Evolutionary conservation across 1,284 basidiomycete species (phyloP).

Genomic region (Mycena citricolor): DNA sequence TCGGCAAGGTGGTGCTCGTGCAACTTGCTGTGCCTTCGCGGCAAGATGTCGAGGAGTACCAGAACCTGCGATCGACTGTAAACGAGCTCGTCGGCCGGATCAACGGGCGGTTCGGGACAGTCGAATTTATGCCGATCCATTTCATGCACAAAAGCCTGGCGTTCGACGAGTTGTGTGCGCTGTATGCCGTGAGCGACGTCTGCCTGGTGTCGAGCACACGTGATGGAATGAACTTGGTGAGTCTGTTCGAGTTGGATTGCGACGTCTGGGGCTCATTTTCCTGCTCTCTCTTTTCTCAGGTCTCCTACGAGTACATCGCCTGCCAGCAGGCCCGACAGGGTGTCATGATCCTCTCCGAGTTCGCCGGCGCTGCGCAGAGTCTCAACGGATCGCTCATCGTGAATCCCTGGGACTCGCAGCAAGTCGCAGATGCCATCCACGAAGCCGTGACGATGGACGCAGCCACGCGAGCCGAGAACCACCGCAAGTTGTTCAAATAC

Average conservation of each 20-base stretch:
- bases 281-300: too few relatives aligned
- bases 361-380: conserved; percentile 96
- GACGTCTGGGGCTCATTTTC: too few relatives aligned
- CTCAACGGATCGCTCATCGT: conserved; percentile 92
- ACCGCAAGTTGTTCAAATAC: conserved; percentile 94
- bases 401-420: conserved; percentile 95
- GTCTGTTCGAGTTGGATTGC: too few relatives aligned
- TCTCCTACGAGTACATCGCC: conserved; percentile 99
- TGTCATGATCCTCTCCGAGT: conserved; percentile 97
- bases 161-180: conserved; percentile 94
- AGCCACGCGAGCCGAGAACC: conserved; percentile 83
- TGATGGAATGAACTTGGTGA: conserved; percentile 98
- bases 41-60: conserved; percentile 99
- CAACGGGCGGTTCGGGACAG: conserved; percentile 97
- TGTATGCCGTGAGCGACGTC: conserved; percentile 96
- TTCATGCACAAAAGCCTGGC: conserved; percentile 95
- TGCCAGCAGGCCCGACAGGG: conserved; percentile 92
- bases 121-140: conserved; percentile 99
- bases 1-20: conserved; percentile 96
- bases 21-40: conserved; percentile 97
- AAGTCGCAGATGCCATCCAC: conserved; percentile 94
- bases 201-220: conserved; percentile 94
- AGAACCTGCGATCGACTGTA: conserved; percentile 93
- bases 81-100: conserved; percentile 98
- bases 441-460: conserved; percentile 89